Base-by-base conservation (phyloP, 345 rosid species). In the Linum tenue region DNA sequence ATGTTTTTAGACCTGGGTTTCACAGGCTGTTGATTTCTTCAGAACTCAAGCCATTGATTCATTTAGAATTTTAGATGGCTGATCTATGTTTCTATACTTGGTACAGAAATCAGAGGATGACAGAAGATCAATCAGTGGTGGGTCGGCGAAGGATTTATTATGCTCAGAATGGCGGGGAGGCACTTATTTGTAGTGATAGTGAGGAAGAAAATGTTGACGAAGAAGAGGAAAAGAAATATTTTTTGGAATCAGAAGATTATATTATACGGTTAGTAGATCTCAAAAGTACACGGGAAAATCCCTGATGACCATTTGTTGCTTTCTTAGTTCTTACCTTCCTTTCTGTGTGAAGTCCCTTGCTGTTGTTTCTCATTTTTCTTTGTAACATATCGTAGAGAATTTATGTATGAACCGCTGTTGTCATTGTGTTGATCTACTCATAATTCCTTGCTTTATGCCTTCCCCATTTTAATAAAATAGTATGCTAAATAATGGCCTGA, bases 91-190 rank as follows among this genome's bases (percentile, higher is more conserved):
- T 58, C 48, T 9, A 16, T 16, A 37, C 35, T 14, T 62, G 37
- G 8, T 81, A 72, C 85, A 94, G 99, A 82, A 94, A 94, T 74
- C 99, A 94, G 73, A 91, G 99, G 84, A 94, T 94, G 99, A 94
- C 96, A 1, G 99, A 91, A 75, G 99, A 91, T 77, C 97, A 91
- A 67, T 94, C 99, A 11, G 96, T 94, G 63, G 83, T 94, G 68
- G 97, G 99, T 62, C 86, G 99, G 64, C 82, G 99, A 84, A 88
- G 99, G 74, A 94, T 94, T 37, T 91, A 91, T 80, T 94, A 91
- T 79, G 99, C 90, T 74, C 97, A 86, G 73, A 90, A 81, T 77
- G 96, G 96, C 2, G 92, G 99, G 37, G 99, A 94, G 84, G 96
- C 99, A 53, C 95, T 94, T 68, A 91, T 94, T 67, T 94, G 99